Conservation (phyloP, 305 asterid species). For the Solanum hybrid region DNA sequence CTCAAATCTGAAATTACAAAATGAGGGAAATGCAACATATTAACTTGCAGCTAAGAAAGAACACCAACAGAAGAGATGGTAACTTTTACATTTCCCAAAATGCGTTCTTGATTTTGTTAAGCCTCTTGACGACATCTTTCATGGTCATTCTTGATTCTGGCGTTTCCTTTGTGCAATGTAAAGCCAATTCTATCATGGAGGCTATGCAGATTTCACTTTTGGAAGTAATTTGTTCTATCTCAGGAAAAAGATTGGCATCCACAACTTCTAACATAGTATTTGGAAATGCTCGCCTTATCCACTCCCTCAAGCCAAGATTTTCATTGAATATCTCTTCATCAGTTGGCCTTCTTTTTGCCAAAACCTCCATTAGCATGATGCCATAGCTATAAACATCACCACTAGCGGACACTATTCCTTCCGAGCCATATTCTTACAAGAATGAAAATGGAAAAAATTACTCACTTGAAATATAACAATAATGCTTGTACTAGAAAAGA, state of each 20-base stretch:
- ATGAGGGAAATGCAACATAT: neutral
- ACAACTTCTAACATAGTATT: conserved; percentile 1
- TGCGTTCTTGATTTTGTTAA: neutral
- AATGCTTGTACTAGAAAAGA: neutral
- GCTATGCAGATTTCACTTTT: neutral
- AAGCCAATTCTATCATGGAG: neutral
- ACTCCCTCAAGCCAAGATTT: conserved; percentile 11
- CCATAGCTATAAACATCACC: conserved; percentile 27
- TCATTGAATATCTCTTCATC: conserved; percentile 13
- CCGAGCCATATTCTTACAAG: conserved; percentile 16
- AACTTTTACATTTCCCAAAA: neutral
- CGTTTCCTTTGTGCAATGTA: neutral
- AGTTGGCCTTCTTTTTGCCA: conserved; percentile 12
- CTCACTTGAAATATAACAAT: neutral
- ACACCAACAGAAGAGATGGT: neutral
- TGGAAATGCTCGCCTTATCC: conserved; percentile 6
- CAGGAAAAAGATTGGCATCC: neutral
- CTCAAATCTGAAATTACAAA: neutral
- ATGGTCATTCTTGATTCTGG: neutral
- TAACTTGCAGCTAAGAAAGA: neutral
- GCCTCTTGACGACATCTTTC: neutral
- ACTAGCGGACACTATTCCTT: conserved; percentile 16
- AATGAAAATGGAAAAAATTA: neutral
- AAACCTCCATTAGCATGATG: conserved; percentile 14
- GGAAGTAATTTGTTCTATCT: neutral